Base-by-base conservation (phyloP, 495 filamentous ascomycete genomes). In the Melanomma pulvis-pyrius region DNA sequence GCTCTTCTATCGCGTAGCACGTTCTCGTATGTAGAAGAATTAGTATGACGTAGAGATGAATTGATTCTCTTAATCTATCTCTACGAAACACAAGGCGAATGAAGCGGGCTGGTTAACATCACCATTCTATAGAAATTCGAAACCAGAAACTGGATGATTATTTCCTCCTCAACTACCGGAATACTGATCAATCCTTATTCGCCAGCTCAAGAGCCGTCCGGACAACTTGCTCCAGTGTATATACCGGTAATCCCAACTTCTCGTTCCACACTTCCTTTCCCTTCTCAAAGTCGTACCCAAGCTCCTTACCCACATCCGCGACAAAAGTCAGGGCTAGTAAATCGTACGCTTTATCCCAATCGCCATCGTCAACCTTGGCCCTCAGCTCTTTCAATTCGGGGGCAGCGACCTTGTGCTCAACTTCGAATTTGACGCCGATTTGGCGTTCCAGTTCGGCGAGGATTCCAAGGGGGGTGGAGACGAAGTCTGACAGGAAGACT, bases 401-500 rank as follows among this genome's bases (percentile, higher is more conserved):
- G 1, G 32, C 32, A 17, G 8, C 17, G 17, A 8, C 34, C 34
- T 17, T 8, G 8, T 41, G 34, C 34, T 41, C 34, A 17, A 41
- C 19, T 7, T n/a, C 8, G 39, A 15, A 6, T n/a, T 15, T 8
- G 53, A 53, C 11, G 44, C 52, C 78, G 1, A 75, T 78, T 5
- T 61, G 74, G 15, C 75, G 73, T 69, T 85, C 80, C 12, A 82
- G 67, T 11, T 74, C 73, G 0, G 66, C 68, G 3, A 86, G 61
- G 12, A 85, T 71, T 32, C 84, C 75, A 2, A 73, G 71, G 71
- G 83, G 80, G 6, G 75, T 76, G 6, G 76, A 73, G 44, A 73
- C 75, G 46, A 83, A 77, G 24, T 77, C 79, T 12, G 76, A 70
- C 30, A 84, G 73, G 69, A 77, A 81, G 9, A 86, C 58, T 65